A percentile compares a stretch with the other conserved stretches of the same genome.
Conservation (phyloP, 2,329 filamentous ascomycete genomes). For the Orbilia oligospora region DNA sequence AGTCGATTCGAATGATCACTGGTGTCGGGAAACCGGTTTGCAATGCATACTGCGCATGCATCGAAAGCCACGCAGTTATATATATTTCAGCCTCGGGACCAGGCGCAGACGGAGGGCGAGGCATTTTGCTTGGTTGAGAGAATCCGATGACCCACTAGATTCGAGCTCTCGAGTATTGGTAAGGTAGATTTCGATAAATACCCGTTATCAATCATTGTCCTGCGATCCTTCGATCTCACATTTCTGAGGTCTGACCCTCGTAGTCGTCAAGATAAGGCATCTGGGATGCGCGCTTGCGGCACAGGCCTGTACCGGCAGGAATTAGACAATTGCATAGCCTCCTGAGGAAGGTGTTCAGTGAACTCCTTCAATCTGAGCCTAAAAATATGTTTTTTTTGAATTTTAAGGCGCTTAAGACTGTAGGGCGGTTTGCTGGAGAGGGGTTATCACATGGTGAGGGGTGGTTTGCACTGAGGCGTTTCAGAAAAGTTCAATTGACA, state of each 20-base stretch:
- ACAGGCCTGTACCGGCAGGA: conserved; percentile 29
- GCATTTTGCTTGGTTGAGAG: neutral
- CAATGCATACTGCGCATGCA: neutral
- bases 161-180: neutral
- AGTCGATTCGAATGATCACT: conserved; percentile 16
- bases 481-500: conserved; percentile 17
- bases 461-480: conserved; percentile 6
- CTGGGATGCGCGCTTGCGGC: conserved; percentile 44
- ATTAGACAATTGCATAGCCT: conserved; percentile 7
- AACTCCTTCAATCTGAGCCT: neutral
- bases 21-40: neutral
- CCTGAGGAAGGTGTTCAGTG: neutral
- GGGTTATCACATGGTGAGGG: conserved; percentile 30
- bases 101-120: neutral
- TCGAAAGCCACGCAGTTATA: too few species aligned
- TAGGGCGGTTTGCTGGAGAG: neutral
- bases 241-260: neutral
- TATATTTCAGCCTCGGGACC: too few species aligned
- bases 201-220: neutral
- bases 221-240: neutral
- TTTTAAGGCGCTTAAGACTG: conserved; percentile 4
- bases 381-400: conserved; percentile 12
- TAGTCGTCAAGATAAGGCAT: neutral
- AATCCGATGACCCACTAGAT: neutral
- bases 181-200: neutral